Percentiles rank a stretch among this genome's conserved stretches.
phyloP scores from a whole-genome alignment of 2,329 filamentous ascomycete species.

The Bipolaris oryzae region DNA sequence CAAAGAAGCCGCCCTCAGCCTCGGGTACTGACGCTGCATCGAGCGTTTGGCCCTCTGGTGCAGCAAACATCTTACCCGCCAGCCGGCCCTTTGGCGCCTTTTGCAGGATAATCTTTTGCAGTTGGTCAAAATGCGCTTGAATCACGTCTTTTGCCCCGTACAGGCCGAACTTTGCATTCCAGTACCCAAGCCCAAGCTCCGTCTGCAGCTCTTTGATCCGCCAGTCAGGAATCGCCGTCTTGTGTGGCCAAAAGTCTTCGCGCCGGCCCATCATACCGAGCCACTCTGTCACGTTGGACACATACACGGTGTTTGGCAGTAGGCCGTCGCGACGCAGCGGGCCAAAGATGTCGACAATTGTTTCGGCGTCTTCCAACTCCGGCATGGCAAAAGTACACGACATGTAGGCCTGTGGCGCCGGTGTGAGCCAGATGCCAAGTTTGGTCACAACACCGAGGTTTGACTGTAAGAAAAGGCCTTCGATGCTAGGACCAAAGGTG shows the following conservation, averaged over 20 bases:
- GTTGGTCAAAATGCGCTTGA: conserved; percentile 54
- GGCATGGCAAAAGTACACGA: conserved; percentile 56
- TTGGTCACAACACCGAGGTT: conserved; percentile 60
- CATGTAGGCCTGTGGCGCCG: conserved; percentile 54
- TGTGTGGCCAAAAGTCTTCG: conserved; percentile 53
- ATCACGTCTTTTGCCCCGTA: conserved; percentile 53
- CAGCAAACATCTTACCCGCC: conserved; percentile 48
- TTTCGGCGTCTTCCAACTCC: conserved; percentile 54
- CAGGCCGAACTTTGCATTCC: conserved; percentile 55
- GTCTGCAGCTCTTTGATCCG: conserved; percentile 52
- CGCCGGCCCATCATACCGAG: conserved; percentile 53
- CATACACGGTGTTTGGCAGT: conserved; percentile 53
- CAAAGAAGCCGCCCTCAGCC: conserved; percentile 39
- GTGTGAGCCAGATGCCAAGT: conserved; percentile 42
- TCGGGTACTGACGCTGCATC: conserved; percentile 47
- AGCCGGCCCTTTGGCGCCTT: conserved; percentile 50
- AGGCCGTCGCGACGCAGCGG: conserved; percentile 53
- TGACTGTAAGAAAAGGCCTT: conserved; percentile 58
- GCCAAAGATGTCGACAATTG: conserved; percentile 54
- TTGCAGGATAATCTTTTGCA: conserved; percentile 45
- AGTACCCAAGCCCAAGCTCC: conserved; percentile 52
- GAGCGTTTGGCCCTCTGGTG: conserved; percentile 48
- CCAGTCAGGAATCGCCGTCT: conserved; percentile 55
- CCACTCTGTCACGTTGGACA: conserved; percentile 56
- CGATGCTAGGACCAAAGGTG: conserved; percentile 48